Evolutionary conservation across 1,284 basidiomycete genomes (phyloP).

Genomic region (Ceratobasidium papillatum): DNA sequence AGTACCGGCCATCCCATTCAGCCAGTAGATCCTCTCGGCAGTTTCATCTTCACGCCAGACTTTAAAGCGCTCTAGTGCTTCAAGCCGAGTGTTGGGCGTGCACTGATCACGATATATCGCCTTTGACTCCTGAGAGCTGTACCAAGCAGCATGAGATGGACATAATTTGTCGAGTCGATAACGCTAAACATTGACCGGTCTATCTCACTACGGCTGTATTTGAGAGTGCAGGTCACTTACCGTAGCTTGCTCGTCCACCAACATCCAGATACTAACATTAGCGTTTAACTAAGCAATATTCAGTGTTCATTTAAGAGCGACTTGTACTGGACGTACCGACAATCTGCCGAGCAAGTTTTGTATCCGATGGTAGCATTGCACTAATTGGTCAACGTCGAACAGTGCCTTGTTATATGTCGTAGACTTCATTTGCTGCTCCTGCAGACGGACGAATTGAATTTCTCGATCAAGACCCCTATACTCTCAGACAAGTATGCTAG

Average conservation of each 20-base stretch:
- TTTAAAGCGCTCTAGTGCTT: slow-evolving; percentile 40
- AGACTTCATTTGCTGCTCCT: background rate
- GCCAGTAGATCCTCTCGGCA: slow-evolving; percentile 45
- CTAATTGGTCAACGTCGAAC: background rate
- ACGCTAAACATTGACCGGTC: background rate
- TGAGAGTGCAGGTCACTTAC: background rate
- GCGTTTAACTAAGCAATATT: slow-evolving; percentile 22
- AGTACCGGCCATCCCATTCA: slow-evolving; percentile 48
- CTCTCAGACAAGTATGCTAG: background rate
- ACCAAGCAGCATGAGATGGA: slow-evolving; percentile 15
- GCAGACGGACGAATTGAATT: background rate
- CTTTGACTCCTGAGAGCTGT: slow-evolving; percentile 5
- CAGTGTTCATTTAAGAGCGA: background rate
- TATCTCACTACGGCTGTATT: background rate
- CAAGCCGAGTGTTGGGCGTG: slow-evolving; percentile 28
- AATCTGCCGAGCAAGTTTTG: background rate
- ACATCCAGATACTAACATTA: background rate
- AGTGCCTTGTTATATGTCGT: background rate
- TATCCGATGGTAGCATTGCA: slow-evolving; percentile 14
- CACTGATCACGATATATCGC: slow-evolving; percentile 13
- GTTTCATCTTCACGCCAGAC: slow-evolving; percentile 37
- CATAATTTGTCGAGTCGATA: background rate
- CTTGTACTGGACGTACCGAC: background rate
- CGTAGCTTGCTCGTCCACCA: slow-evolving; percentile 16
- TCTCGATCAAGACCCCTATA: background rate